phyloP scores from a whole-genome alignment of 768 basidiomycete genomes.

The Hericium rajendrae region DNA sequence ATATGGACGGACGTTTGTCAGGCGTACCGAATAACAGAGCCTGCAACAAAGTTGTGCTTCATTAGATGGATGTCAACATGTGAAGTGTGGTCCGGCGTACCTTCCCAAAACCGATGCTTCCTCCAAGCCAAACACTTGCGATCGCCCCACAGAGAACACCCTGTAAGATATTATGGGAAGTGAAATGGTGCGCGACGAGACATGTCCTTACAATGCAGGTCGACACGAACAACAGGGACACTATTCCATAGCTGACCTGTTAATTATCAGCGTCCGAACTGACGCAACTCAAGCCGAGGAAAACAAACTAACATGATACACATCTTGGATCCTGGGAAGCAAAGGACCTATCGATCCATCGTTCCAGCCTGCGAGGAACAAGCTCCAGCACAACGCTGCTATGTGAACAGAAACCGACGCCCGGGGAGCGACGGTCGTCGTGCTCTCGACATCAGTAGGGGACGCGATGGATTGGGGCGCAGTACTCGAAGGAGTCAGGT shows the following conservation, averaged over 20 bases:
- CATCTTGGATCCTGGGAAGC: constrained; percentile 57
- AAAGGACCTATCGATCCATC: constrained; percentile 59
- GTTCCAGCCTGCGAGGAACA: constrained; percentile 2
- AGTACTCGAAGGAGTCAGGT: neutral
- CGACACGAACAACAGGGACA: constrained; percentile 11
- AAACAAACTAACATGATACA: constrained; percentile 28
- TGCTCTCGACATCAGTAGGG: neutral
- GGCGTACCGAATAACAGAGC: neutral
- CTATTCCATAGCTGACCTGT: constrained; percentile 11
- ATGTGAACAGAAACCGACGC: neutral
- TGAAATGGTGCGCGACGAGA: too few species aligned
- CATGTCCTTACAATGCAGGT: neutral
- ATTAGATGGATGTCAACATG: neutral
- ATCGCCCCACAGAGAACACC: neutral
- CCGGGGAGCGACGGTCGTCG: neutral
- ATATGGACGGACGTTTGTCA: neutral
- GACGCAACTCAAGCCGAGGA: neutral
- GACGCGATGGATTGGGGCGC: neutral
- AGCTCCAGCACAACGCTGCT: neutral
- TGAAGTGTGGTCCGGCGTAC: neutral
- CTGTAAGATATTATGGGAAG: neutral
- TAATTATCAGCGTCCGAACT: constrained; percentile 44
- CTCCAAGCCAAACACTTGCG: neutral
- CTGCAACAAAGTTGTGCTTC: neutral
- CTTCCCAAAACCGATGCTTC: constrained; percentile 2